Conservation (phyloP, 305 asterid genomes). For the Fraxinus velutina region DNA sequence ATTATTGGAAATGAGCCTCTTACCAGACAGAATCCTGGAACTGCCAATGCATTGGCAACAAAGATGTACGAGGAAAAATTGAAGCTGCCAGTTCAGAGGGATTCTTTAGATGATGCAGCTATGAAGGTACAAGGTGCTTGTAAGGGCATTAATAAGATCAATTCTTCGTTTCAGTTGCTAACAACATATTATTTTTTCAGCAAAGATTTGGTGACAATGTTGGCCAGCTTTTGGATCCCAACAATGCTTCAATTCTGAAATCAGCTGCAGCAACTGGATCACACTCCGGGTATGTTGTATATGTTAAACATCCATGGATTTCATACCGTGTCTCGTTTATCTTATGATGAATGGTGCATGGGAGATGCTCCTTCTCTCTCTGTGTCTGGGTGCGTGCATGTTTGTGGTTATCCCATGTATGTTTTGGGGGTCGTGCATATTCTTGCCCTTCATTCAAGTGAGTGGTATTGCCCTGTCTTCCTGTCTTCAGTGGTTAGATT, state of each 20-base stretch:
- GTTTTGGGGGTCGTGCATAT: background rate
- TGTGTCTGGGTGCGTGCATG: background rate
- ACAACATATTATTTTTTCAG: slow-evolving; percentile 44
- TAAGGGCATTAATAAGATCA: slow-evolving; percentile 2
- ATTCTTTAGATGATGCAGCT: slow-evolving; percentile 82
- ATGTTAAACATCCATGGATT: slow-evolving; percentile 8
- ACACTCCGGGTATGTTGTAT: slow-evolving; percentile 66
- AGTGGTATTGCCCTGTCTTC: background rate
- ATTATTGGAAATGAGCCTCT: slow-evolving; percentile 78
- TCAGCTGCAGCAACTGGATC: slow-evolving; percentile 84
- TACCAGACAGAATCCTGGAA: slow-evolving; percentile 78
- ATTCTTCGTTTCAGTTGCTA: slow-evolving; percentile 17
- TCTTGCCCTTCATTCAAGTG: background rate
- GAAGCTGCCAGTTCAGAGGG: slow-evolving; percentile 79
- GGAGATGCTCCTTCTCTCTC: background rate
- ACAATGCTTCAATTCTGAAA: slow-evolving; percentile 90
- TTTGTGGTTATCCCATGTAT: background rate
- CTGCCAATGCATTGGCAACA: slow-evolving; percentile 81
- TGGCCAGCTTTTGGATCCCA: slow-evolving; percentile 75
- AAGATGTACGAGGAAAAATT: slow-evolving; percentile 92
- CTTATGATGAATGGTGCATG: background rate
- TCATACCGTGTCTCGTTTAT: slow-evolving; percentile 1
- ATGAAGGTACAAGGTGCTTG: slow-evolving; percentile 56
- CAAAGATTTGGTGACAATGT: slow-evolving; percentile 88
- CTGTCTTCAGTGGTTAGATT: background rate